phyloP scores from a whole-genome alignment of 352 stramenopile genomes.

The Phytophthora foliorum region DNA sequence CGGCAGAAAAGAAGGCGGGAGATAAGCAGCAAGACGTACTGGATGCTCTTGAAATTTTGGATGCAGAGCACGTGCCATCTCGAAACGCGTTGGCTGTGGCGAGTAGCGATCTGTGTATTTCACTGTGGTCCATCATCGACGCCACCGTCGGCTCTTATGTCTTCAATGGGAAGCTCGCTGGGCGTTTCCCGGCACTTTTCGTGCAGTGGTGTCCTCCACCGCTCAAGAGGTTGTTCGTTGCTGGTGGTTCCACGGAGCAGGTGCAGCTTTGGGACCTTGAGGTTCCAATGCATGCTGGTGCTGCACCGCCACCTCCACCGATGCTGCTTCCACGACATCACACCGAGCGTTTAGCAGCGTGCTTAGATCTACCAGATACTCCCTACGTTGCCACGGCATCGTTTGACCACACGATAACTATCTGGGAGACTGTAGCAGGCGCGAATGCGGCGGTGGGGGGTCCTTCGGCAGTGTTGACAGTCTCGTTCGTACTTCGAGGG shows the following conservation, averaged over 20 bases:
- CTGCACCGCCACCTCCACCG: conserved; percentile 35
- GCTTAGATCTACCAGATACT: conserved; percentile 63
- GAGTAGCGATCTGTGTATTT: conserved; percentile 64
- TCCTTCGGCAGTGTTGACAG: conserved; percentile 41
- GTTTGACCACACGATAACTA: conserved; percentile 80
- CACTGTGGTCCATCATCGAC: conserved; percentile 78
- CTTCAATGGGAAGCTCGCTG: conserved; percentile 66
- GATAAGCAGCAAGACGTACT: conserved; percentile 41
- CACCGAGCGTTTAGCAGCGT: conserved; percentile 63
- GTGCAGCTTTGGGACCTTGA: conserved; percentile 80
- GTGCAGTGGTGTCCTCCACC: conserved; percentile 64
- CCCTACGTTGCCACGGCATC: conserved; percentile 74
- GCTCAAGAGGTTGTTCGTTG: conserved; percentile 61
- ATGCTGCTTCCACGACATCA: conserved; percentile 45
- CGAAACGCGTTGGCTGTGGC: conserved; percentile 66
- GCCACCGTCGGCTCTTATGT: conserved; percentile 67
- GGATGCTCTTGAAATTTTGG: conserved; percentile 52
- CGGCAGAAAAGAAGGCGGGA: conserved; percentile 41
- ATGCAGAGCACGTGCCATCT: conserved; percentile 64
- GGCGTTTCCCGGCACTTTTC: conserved; percentile 54
- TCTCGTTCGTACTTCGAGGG: conserved; percentile 68
- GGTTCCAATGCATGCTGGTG: conserved; percentile 38
- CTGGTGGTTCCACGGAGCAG: conserved; percentile 46
- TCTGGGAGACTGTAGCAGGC: conserved; percentile 70
- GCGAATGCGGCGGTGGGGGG: conserved; percentile 23